Percentiles rank a stretch among this genome's conserved stretches.
phyloP scores from a whole-genome alignment of 1,139 yeast genomes.

The Magnusiomyces paraingens region DNA sequence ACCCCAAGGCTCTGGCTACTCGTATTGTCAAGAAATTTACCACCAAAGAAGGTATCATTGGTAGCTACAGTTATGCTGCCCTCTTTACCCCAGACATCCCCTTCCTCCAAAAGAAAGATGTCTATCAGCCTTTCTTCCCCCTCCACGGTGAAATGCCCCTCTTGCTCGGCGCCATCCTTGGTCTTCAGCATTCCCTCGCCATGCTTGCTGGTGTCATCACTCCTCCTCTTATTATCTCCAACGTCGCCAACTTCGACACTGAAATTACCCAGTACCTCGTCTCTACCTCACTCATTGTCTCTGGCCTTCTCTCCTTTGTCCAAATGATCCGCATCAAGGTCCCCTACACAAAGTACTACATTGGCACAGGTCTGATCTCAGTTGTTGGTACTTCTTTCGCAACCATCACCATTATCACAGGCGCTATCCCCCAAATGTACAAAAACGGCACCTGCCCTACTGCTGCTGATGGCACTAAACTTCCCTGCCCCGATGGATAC shows the following conservation, averaged over 20 bases:
- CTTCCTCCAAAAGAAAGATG: constrained; percentile 45
- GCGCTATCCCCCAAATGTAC: constrained; percentile 78
- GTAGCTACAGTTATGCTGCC: constrained; percentile 75
- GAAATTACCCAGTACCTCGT: constrained; percentile 62
- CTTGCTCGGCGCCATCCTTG: constrained; percentile 64
- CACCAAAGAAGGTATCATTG: constrained; percentile 70
- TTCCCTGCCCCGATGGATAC: constrained; percentile 84
- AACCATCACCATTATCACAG: constrained; percentile 70
- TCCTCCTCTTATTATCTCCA: constrained; percentile 71
- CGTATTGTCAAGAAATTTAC: constrained; percentile 22
- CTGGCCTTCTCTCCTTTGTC: constrained; percentile 65
- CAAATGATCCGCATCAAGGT: constrained; percentile 81
- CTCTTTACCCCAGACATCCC: constrained; percentile 76
- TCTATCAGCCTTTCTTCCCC: constrained; percentile 63
- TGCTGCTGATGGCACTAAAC: constrained; percentile 50
- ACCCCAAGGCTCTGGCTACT: constrained; percentile 4
- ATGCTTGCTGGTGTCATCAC: constrained; percentile 88
- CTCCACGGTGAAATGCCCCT: constrained; percentile 73
- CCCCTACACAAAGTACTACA: constrained; percentile 60
- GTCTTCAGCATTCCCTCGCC: constrained; percentile 80
- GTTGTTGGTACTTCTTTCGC: constrained; percentile 90
- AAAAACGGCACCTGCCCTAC: constrained; percentile 58
- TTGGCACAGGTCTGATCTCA: constrained; percentile 83
- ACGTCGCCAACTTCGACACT: constrained; percentile 49
- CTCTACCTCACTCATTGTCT: constrained; percentile 65